Base-by-base conservation (phyloP, 306 rosid species). In the Vachellia collinsii region DNA sequence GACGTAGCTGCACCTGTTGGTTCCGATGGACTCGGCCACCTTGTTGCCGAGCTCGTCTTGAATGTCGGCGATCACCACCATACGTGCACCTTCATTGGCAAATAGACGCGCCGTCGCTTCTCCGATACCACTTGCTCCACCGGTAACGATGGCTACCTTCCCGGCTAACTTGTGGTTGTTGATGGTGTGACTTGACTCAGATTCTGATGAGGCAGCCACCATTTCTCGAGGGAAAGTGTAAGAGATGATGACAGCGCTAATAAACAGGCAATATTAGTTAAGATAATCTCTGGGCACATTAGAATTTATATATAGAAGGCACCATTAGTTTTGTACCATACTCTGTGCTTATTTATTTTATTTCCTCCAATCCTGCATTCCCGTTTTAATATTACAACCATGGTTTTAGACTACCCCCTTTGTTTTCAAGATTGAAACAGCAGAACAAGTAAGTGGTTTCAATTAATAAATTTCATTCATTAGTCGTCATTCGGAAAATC, bases 111-210 rank as follows among this genome's bases (percentile, higher is more conserved):
- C 93, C 1, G 93, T 85, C 38, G 85, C 91, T 70, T 91, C 92
- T 3, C 93, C 92, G 5, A 91, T 89, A 44, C 97, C 93, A 72
- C 91, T 91, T 5, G 91, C 93, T 0, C 92, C 93, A 3, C 92
- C 91, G 29, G 93, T 89, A 70, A 91, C 53, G 7, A 89, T 82
- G 22, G 86, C 85, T n/a, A 91, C 88, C 69, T 89, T 89, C 1
- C 89, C 90, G 42, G 82, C 77, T 20, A 90, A 59, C 56, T 81
- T 84, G 16, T 47, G 77, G 19, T 34, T 12, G 17, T 9, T 56
- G 72, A 1, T 9, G 12, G 39, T 7, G 12, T 0, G 39, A 44
- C 13, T 3, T 29, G 75, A 12, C 0, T 41, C 0, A 23, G 41
- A 44, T 42, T 69, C 74, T 20, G n/a, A 22, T 20, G n/a, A 22